Evolutionary conservation across 257 asterid species (phyloP), one percentile per base, ranked within the genome.

Genomic region (Solanum appendiculatum): DNA sequence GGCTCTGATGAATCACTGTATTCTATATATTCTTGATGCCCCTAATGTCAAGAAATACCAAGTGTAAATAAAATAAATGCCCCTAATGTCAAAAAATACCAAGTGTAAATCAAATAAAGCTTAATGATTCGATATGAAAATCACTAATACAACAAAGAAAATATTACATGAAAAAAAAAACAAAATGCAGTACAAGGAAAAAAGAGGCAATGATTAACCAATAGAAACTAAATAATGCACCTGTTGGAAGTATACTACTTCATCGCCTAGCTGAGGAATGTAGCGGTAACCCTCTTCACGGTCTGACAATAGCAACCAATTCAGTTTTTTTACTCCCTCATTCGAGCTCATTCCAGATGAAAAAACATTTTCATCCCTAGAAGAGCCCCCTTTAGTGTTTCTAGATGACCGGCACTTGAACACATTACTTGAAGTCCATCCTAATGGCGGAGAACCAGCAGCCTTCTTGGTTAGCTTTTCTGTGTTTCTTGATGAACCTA

Each of bases 211-310:
- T 37, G 21, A 87, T 87, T 44, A 86, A 64, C 83, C 86, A 64
- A 54, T 54, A 72, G 54, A 86, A 81, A 85, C 56, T 85, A 48
- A 9, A 51, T 48, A 13, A 84, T 33, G 70, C 93, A 95, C 99
- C 98, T 97, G 99, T 91, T 92, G 93, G 87, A 94, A 69, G 93
- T 95, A 97, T 70, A 92, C 92, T 85, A 97, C 98, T 94, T 93
- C 94, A 89, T 97, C 99, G 69, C 98, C 98, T 70, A 95, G 95
- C 97, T 97, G 99, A 88, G 99, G 99, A 86, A 97, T 94, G 92
- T 95, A 95, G 69, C 98, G 98, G 87, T 92, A 94, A 85, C 98
- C 98, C 88, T 90, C 98, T 85, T 94, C 99, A 90, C 93, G 96
- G 92, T 92, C 92, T 3, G 92, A 72, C 90, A 97, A 89, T 90